Evolutionary conservation across 495 filamentous ascomycete genomes (phyloP).

Genomic region (Penicillium lagena): DNA sequence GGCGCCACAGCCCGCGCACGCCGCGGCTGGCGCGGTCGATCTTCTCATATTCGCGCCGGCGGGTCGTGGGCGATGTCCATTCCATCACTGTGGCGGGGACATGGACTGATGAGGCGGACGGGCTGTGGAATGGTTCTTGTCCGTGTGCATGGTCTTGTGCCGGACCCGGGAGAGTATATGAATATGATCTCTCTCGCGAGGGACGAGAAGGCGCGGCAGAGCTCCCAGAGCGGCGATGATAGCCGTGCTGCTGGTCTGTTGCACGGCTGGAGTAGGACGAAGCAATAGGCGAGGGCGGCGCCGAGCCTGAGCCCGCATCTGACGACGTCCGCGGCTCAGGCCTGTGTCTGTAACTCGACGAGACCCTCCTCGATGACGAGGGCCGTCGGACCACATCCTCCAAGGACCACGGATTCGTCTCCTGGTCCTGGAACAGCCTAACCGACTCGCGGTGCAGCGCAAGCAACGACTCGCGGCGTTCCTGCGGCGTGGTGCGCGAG

Average conservation of each 20-base stretch:
- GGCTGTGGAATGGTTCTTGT: conserved; percentile 5
- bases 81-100: conserved; percentile 41
- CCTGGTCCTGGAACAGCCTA: conserved; percentile 34
- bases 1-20: conserved; percentile 38
- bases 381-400: too few species aligned
- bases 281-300: conserved; percentile 15
- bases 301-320: conserved; percentile 9
- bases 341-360: conserved; percentile 3
- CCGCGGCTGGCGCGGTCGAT: conserved; percentile 44
- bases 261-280: conserved; percentile 9
- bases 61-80: conserved; percentile 43
- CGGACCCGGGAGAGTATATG: too few species aligned
- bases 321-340: conserved; percentile 9
- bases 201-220: conserved; percentile 5
- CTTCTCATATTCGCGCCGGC: conserved; percentile 41
- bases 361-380: background rate
- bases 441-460: conserved; percentile 42
- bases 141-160: too few species aligned
- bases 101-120: conserved; percentile 20
- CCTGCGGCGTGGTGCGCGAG: conserved; percentile 9
- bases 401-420: too few species aligned
- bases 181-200: conserved; percentile 8
- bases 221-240: conserved; percentile 4
- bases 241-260: too few species aligned
- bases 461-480: conserved; percentile 30